A percentile compares a stretch with the other conserved stretches of the same genome.
These are phyloP conservation scores for Wilhelminamyces savonicus DNA, from an alignment of 805 yeast genomes.

Conservation along the genomic window DNA sequence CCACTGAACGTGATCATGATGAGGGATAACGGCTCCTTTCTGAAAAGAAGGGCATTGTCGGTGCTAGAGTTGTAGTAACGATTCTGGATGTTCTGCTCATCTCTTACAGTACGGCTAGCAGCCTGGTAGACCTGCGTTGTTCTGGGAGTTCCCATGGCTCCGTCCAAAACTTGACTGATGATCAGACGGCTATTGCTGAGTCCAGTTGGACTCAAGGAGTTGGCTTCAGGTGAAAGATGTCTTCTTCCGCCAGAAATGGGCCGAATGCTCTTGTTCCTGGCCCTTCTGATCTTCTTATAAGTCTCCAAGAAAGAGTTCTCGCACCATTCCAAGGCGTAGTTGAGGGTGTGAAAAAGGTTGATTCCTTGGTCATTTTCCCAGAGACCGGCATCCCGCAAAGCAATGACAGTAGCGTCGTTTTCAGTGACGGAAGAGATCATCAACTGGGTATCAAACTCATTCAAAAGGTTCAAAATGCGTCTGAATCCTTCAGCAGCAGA, in stretches of 20 bases:
- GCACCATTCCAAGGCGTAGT: slow-evolving; percentile 93
- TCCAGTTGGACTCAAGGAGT: slow-evolving; percentile 1
- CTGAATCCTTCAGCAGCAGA: slow-evolving; percentile 96
- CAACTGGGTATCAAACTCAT: slow-evolving; percentile 62
- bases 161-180: too few relatives aligned
- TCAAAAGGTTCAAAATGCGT: slow-evolving; percentile 72
- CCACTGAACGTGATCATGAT: slow-evolving; percentile 62
- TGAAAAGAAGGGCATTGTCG: slow-evolving; percentile 25
- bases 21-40: slow-evolving; percentile 56
- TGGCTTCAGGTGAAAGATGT: not conserved
- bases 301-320: slow-evolving; percentile 79
- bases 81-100: slow-evolving; percentile 36
- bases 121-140: slow-evolving; percentile 48
- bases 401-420: slow-evolving; percentile 58
- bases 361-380: slow-evolving; percentile 45
- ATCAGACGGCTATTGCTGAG: too few relatives aligned
- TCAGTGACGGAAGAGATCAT: slow-evolving; percentile 73
- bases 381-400: slow-evolving; percentile 78
- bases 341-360: slow-evolving; percentile 70
- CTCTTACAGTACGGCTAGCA: slow-evolving; percentile 39
- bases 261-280: slow-evolving; percentile 5
- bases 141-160: slow-evolving; percentile 41
- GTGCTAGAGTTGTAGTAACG: slow-evolving; percentile 44
- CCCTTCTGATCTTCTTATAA: slow-evolving; percentile 37
- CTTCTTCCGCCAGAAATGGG: too few relatives aligned